Evolutionary conservation across 2,329 filamentous ascomycete species (phyloP), one percentile per base, ranked within the genome.

Genomic region (Juglanconis sp.): DNA sequence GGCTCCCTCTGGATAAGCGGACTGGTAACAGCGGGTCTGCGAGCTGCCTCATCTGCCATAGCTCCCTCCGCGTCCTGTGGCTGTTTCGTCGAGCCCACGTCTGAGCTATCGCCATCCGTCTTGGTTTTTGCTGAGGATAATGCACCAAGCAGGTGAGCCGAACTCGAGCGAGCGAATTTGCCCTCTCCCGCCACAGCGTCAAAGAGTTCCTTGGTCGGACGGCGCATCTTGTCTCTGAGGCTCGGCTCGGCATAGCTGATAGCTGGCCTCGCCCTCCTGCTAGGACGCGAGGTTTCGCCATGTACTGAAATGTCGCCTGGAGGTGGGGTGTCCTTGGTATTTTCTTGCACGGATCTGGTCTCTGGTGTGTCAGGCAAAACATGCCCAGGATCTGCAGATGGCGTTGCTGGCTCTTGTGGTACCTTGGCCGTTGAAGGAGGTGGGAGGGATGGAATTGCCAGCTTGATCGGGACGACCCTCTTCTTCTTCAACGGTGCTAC

Each of bases 211-310:
- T 91, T 91, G 1, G 88, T 90, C 30, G 91, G 90, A 61, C 91
- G 83, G 61, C 91, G 84, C 90, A 95, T 93, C 76, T 95, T 95
- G 69, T 88, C 89, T 63, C 89, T 83, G 47, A 95, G 78, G 68
- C 90, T 94, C 1, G 91, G 91, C 71, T 94, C 90, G 10, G 90
- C 89, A 71, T 95, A 95, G 76, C 89, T 94, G 63, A 95, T 83
- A 53, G 86, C 81, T 10, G 84, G 77, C 67, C 88, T 81, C 52
- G 85, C 84, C 65, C 91, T 83, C 65, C 91, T 80, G 66, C 87
- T 88, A 30, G 85, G 83, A 49, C 91, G 82, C 34, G 83, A 79
- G 34, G 82, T 82, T 66, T 88, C 83, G 53, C 82, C 80, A 40
- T 73, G 79, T 7, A 74, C 76, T 7, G 80, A 82, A 40, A 87